phyloP scores from a whole-genome alignment of 2,329 filamentous ascomycete species.

The Aspergillus neoniger region DNA sequence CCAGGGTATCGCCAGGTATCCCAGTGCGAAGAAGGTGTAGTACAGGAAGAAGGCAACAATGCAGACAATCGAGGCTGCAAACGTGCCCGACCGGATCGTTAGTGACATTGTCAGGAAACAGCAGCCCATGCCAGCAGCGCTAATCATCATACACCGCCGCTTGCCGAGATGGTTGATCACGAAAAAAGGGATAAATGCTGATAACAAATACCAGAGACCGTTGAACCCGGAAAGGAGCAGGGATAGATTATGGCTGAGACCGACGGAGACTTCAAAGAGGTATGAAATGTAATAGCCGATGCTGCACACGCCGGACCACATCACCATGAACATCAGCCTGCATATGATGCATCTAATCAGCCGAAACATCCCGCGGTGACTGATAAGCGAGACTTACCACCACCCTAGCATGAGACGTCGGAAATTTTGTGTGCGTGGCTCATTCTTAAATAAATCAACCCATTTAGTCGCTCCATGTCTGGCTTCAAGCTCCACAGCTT shows the following conservation, averaged over 20 bases:
- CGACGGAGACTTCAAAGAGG: constrained; percentile 4
- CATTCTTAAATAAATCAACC: neutral
- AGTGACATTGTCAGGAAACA: constrained; percentile 50
- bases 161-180: constrained; percentile 48
- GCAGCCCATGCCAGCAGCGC: constrained; percentile 46
- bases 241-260: neutral
- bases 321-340: constrained; percentile 24
- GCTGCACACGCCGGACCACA: constrained; percentile 25
- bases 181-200: constrained; percentile 38
- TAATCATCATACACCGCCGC: constrained; percentile 41
- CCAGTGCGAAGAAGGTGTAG: constrained; percentile 13
- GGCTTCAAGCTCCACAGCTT: neutral
- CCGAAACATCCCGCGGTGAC: neutral
- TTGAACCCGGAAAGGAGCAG: constrained; percentile 10
- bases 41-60: constrained; percentile 42
- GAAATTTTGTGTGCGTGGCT: neutral
- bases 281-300: constrained; percentile 17
- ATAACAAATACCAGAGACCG: constrained; percentile 1
- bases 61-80: constrained; percentile 44
- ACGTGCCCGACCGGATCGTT: constrained; percentile 40
- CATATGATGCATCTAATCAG: neutral
- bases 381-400: neutral
- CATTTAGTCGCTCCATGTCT: neutral
- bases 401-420: neutral
- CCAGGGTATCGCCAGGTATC: constrained; percentile 21